Percentiles rank a stretch among this genome's conserved stretches.
These are phyloP conservation scores for Krasilnikovozyma curviuscula DNA, from an alignment of 768 basidiomycete genomes.

Conservation along the genomic window DNA sequence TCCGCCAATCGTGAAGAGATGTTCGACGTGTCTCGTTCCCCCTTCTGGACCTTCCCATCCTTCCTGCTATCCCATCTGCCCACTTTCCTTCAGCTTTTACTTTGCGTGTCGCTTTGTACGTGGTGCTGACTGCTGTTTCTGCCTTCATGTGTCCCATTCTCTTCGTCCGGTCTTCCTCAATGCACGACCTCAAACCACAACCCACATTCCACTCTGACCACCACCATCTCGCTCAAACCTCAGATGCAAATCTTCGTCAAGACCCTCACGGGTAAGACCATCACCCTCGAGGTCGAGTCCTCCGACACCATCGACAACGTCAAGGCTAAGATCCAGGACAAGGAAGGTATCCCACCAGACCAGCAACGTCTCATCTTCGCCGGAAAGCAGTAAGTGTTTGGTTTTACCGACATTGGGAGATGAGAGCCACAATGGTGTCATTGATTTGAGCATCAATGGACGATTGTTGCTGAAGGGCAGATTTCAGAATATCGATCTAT, in stretches of 20 bases:
- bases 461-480: no score
- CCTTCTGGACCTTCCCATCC: neutral
- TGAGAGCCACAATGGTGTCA: no score
- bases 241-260: constrained; percentile 24
- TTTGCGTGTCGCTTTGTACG: no score
- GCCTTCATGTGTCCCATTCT: neutral
- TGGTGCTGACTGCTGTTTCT: neutral
- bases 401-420: no score
- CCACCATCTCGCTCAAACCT: no score
- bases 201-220: no score
- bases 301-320: constrained; percentile 15
- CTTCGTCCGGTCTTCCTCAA: neutral
- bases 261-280: constrained; percentile 28
- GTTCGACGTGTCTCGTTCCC: neutral
- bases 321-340: constrained; percentile 27
- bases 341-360: constrained; percentile 30
- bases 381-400: constrained; percentile 36
- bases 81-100: no score
- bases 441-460: no score
- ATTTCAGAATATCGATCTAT: no score
- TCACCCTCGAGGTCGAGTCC: constrained; percentile 22
- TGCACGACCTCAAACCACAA: no score
- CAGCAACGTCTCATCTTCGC: constrained; percentile 36
- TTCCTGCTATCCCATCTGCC: neutral
- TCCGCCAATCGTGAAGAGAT: no score